These are phyloP conservation scores for Phaeoacremonium minimum DNA, from an alignment of 2,329 filamentous ascomycete species.

Conservation along the genomic window DNA sequence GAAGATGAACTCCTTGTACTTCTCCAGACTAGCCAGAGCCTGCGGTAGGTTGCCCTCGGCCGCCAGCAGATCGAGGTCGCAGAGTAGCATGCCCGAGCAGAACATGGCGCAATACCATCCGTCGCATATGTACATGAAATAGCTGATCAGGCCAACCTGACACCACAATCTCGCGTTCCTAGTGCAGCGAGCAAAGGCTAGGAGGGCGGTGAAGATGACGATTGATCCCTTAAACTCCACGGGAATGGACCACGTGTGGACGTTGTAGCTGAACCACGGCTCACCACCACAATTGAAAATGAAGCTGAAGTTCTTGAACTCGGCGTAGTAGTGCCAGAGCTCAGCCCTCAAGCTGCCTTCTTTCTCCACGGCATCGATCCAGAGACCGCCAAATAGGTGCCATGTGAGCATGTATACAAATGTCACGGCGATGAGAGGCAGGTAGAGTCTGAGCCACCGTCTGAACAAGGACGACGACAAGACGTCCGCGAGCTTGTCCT, in stretches of 20 bases:
- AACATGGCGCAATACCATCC: conserved; percentile 60
- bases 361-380: conserved; percentile 29
- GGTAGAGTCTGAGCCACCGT: conserved; percentile 43
- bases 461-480: conserved; percentile 43
- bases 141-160: conserved; percentile 49
- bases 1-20: conserved; percentile 46
- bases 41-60: conserved; percentile 42
- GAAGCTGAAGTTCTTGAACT: conserved; percentile 68
- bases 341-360: conserved; percentile 41
- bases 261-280: conserved; percentile 54
- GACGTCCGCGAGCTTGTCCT: conserved; percentile 34
- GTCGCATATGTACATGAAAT: conserved; percentile 66
- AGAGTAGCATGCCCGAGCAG: conserved; percentile 55
- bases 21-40: conserved; percentile 38
- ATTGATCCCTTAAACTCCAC: conserved; percentile 62
- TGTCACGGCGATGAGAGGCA: conserved; percentile 50
- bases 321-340: conserved; percentile 42
- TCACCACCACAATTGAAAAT: conserved; percentile 54
- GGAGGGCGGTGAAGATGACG: conserved; percentile 51
- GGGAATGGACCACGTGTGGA: conserved; percentile 61
- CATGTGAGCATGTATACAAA: conserved; percentile 47
- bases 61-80: conserved; percentile 55
- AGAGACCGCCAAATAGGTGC: conserved; percentile 47
- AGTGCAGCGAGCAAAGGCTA: conserved; percentile 53
- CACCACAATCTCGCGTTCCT: conserved; percentile 50